Evolutionary conservation across 805 yeast species (phyloP).

Genomic region (Metschnikowia continentalis): DNA sequence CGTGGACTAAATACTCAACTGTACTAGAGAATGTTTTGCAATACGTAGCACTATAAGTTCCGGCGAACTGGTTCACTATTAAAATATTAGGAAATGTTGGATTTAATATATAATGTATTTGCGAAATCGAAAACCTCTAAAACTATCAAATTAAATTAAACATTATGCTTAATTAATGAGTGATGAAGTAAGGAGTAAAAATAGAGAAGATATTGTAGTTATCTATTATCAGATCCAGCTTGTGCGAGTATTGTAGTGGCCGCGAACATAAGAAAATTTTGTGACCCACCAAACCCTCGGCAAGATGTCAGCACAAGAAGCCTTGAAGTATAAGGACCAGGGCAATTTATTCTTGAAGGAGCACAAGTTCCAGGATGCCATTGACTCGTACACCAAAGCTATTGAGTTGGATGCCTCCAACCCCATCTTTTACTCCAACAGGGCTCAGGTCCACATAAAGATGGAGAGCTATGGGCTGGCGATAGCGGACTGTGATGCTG

Average conservation of each 20-base stretch:
- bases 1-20: neutral
- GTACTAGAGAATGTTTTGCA: neutral
- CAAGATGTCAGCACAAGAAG: conserved; percentile 27
- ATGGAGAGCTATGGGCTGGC: conserved; percentile 85
- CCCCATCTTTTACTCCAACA: conserved; percentile 70
- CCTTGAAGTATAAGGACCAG: conserved; percentile 53
- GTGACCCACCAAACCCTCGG: neutral
- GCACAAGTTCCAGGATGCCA: conserved; percentile 60
- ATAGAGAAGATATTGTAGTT: too few species aligned
- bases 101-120: too few species aligned
- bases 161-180: too few species aligned
- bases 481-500: conserved; percentile 67
- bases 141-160: too few species aligned
- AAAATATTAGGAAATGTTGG: too few species aligned
- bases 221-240: too few species aligned
- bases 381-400: conserved; percentile 70
- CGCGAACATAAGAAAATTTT: conserved; percentile 1
- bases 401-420: conserved; percentile 57
- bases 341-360: conserved; percentile 74
- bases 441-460: conserved; percentile 87
- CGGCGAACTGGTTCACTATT: too few species aligned
- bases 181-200: too few species aligned
- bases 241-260: neutral
- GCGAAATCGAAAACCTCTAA: too few species aligned
- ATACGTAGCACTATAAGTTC: neutral